These are phyloP conservation scores for Acacia crassicarpa DNA, from an alignment of 306 rosid genomes.

Conservation along the genomic window DNA sequence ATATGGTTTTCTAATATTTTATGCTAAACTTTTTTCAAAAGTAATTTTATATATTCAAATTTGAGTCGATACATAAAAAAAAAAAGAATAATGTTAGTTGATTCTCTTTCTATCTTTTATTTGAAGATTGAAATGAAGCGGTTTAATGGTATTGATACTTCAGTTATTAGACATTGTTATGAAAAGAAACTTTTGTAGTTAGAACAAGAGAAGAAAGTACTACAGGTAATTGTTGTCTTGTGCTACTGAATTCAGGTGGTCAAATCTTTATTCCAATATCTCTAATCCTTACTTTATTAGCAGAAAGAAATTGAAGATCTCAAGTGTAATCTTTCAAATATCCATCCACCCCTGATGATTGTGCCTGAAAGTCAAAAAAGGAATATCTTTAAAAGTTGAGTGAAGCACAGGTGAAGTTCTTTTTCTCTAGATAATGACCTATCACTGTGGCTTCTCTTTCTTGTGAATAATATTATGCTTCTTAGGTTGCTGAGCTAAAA, in stretches of 20 bases:
- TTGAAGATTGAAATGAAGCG: conserved; percentile 90
- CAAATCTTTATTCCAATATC: conserved; percentile 13
- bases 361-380: conserved; percentile 81
- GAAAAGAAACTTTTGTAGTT: conserved; percentile 91
- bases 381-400: conserved; percentile 89
- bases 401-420: conserved; percentile 72
- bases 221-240: conserved; percentile 59
- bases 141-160: conserved; percentile 53
- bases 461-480: conserved; percentile 33
- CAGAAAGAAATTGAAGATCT: not conserved
- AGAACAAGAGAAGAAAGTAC: conserved; percentile 78
- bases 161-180: conserved; percentile 78
- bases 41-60: not conserved
- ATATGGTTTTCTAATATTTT: not conserved
- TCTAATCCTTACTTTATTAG: too few relatives aligned
- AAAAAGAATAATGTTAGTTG: not conserved
- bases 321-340: conserved; percentile 59
- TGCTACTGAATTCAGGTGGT: not conserved
- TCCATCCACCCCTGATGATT: conserved; percentile 79
- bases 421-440: conserved; percentile 12
- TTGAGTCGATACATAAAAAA: not conserved
- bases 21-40: not conserved
- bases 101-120: conserved; percentile 26
- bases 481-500: conserved; percentile 79
- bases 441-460: conserved; percentile 9